Evolutionary conservation across 495 filamentous ascomycete species (phyloP).

Genomic region (Xylaria flabelliformis): DNA sequence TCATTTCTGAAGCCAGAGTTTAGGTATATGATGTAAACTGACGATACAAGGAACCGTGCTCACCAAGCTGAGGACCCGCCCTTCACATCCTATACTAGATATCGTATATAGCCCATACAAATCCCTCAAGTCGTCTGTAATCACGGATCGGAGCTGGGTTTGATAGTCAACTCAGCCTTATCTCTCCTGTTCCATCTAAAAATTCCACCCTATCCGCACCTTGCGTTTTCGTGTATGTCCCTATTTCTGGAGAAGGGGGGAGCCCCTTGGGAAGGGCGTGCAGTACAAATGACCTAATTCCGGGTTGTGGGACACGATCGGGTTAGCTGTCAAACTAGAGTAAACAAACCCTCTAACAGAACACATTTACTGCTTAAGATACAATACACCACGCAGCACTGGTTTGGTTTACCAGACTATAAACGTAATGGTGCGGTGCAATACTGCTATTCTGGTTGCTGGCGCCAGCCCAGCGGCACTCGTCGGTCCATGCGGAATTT

Average conservation of each 20-base stretch:
- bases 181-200: constrained; percentile 20
- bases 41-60: neutral
- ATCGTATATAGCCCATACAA: constrained; percentile 20
- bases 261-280: neutral
- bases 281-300: constrained; percentile 18
- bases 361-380: neutral
- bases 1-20: neutral
- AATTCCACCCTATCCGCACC: constrained; percentile 12
- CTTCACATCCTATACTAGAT: neutral
- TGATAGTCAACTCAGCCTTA: constrained; percentile 26
- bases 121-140: constrained; percentile 8
- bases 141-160: constrained; percentile 21
- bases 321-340: constrained; percentile 1
- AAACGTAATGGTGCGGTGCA: constrained; percentile 27
- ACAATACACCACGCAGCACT: neutral
- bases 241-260: constrained; percentile 10
- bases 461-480: constrained; percentile 35
- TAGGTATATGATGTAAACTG: neutral
- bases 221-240: neutral
- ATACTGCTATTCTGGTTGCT: constrained; percentile 28
- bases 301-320: constrained; percentile 5
- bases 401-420: neutral
- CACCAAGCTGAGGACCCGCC: neutral
- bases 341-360: constrained; percentile 4
- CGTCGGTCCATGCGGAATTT: neutral